phyloP scores from a whole-genome alignment of 805 yeast genomes.

The Wickerhamomyces tratensis region DNA sequence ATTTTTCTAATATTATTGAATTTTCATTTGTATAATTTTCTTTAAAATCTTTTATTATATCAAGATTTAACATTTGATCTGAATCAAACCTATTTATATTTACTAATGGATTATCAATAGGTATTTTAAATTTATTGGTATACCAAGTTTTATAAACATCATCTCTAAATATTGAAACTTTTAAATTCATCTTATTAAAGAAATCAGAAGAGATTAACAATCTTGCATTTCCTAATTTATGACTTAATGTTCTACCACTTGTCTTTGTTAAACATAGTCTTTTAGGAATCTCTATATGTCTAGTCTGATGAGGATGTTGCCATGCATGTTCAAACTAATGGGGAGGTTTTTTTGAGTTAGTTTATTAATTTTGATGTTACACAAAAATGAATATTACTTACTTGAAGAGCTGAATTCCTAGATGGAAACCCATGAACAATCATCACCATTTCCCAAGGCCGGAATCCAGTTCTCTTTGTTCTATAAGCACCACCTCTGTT shows the following conservation, averaged over 20 bases:
- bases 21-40: slow-evolving; percentile 7
- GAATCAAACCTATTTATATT: not conserved
- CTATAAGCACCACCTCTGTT: slow-evolving; percentile 56
- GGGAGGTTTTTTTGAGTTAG: not conserved
- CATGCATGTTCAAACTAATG: slow-evolving; percentile 72
- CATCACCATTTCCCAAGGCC: slow-evolving; percentile 70
- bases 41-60: slow-evolving; percentile 19
- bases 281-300: slow-evolving; percentile 37
- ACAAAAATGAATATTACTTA: not conserved
- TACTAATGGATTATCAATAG: slow-evolving; percentile 2
- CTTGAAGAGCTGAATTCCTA: slow-evolving; percentile 55
- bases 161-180: slow-evolving; percentile 34
- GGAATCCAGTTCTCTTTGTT: slow-evolving; percentile 43
- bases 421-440: slow-evolving; percentile 67
- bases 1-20: slow-evolving; percentile 5
- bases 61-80: slow-evolving; percentile 13
- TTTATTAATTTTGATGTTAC: too few species aligned
- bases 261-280: slow-evolving; percentile 29
- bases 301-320: slow-evolving; percentile 62
- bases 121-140: slow-evolving; percentile 11
- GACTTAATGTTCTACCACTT: slow-evolving; percentile 32
- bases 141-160: slow-evolving; percentile 14
- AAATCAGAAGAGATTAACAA: slow-evolving; percentile 31
- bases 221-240: slow-evolving; percentile 38
- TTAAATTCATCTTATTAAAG: slow-evolving; percentile 36